These are phyloP conservation scores for Malassezia dermatis DNA, from an alignment of 1,284 basidiomycete genomes.

Conservation along the genomic window DNA sequence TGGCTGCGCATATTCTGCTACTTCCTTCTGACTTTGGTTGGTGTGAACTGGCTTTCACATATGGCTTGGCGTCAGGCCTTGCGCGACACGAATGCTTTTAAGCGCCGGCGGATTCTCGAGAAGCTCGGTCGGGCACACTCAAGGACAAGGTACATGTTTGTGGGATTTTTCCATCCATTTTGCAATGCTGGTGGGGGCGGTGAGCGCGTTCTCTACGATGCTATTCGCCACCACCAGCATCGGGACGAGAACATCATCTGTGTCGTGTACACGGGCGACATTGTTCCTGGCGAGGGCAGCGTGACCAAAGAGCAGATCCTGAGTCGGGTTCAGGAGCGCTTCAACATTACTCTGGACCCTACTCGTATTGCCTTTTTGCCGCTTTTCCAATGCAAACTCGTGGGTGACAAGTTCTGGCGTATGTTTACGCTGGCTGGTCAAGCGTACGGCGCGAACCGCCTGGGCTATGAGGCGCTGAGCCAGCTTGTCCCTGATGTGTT, in stretches of 20 bases:
- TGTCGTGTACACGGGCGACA: slow-evolving; percentile 72
- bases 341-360: slow-evolving; percentile 66
- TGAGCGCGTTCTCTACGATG: slow-evolving; percentile 89
- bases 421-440: slow-evolving; percentile 84
- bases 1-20: neutral
- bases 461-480: slow-evolving; percentile 67
- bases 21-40: neutral
- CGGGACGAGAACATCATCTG: slow-evolving; percentile 62
- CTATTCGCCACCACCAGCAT: slow-evolving; percentile 67
- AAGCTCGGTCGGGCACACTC: neutral
- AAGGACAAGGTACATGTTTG: slow-evolving; percentile 15
- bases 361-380: slow-evolving; percentile 65
- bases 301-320: slow-evolving; percentile 69
- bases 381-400: slow-evolving; percentile 59
- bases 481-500: slow-evolving; percentile 73
- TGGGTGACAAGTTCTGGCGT: slow-evolving; percentile 75
- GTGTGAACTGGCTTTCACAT: neutral
- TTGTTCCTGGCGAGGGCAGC: slow-evolving; percentile 4
- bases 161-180: slow-evolving; percentile 87
- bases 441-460: slow-evolving; percentile 70
- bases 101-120: slow-evolving; percentile 6
- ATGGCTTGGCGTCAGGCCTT: slow-evolving; percentile 11
- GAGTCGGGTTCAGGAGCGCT: slow-evolving; percentile 53
- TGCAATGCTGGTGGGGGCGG: slow-evolving; percentile 97
- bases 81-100: slow-evolving; percentile 11